Evolutionary conservation across 2,329 filamentous ascomycete genomes (phyloP).

Genomic region (Sporothrix variecibatus): DNA sequence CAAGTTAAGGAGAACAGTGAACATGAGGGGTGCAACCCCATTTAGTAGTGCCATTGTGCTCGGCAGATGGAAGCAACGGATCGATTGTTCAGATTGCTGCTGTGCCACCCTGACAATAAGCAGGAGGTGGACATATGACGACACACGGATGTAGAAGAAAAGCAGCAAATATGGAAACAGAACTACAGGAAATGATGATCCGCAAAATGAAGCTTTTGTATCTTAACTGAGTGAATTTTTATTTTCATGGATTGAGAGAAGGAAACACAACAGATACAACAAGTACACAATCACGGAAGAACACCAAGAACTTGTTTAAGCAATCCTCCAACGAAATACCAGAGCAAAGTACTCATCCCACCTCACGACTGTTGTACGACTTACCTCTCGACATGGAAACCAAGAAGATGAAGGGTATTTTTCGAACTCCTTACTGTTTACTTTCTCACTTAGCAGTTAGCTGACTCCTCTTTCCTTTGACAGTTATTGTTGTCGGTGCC

Average conservation of each 20-base stretch:
- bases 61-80: not conserved
- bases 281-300: too few species aligned
- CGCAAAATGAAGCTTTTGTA: not conserved
- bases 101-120: not conserved
- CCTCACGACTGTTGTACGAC: too few species aligned
- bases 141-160: not conserved
- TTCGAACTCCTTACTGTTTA: not conserved
- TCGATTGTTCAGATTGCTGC: not conserved
- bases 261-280: not conserved
- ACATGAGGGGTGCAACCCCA: not conserved
- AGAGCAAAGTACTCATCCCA: too few species aligned
- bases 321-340: too few species aligned
- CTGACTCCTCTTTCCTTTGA: not conserved
- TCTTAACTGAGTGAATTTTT: too few species aligned
- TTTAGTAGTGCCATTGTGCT: not conserved
- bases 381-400: too few species aligned
- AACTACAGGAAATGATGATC: not conserved
- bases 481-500: constrained; percentile 52
- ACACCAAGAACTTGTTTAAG: too few species aligned
- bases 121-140: not conserved
- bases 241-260: too few species aligned
- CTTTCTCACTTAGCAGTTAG: not conserved
- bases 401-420: constrained; percentile 1
- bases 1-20: too few species aligned
- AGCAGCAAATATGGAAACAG: not conserved